Evolutionary conservation across 2,329 filamentous ascomycete genomes (phyloP), one percentile per base, ranked within the genome.

Genomic region (Phyllosticta paracitricarpa): DNA sequence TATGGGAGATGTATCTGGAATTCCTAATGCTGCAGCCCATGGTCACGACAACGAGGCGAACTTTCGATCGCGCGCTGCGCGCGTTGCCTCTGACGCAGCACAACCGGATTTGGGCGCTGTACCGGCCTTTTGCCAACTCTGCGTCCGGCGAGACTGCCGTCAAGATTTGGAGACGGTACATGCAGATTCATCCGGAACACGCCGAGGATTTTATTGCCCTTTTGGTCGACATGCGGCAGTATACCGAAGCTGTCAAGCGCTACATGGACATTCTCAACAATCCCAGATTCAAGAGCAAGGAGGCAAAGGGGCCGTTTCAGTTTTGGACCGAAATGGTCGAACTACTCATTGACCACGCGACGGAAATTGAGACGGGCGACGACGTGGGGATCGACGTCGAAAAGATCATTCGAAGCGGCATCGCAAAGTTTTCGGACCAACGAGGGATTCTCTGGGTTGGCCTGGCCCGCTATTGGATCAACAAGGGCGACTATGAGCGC

Each of bases 311-410:
- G 0, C 90, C 93, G 64, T 99, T 96, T 72, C 91, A 99, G 74
- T 82, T 99, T 56, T 99, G 94, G 94, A 94, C 86, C 65, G 94
- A 99, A 73, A 95, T 99, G 90, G 87, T 97, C 40, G 94, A 99
- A 69, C 74, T 97, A 65, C 80, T 99, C 54, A 95, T 99, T 53
- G 89, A 89, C 63, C 91, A 96, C 72, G 94, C 94, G 3, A 88
- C 87, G 68, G 85, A 95, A 52, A 86, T 99, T 56, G 85, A 94
- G 68, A 89, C 90, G 5, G 86, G 87, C 14, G 84, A 89, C 65
- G 89, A 93, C 68, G 84, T 84, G 17, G 91, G 90, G 33, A 91
- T 97, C 67, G 87, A 96, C 69, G 91, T 96, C 22, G 92, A 97
- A 70, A 84, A 85, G 63, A 97, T 99, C 69, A 89, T 99, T 66